Base-by-base conservation (phyloP, 345 rosid species). In the Sonneratia alba region DNA sequence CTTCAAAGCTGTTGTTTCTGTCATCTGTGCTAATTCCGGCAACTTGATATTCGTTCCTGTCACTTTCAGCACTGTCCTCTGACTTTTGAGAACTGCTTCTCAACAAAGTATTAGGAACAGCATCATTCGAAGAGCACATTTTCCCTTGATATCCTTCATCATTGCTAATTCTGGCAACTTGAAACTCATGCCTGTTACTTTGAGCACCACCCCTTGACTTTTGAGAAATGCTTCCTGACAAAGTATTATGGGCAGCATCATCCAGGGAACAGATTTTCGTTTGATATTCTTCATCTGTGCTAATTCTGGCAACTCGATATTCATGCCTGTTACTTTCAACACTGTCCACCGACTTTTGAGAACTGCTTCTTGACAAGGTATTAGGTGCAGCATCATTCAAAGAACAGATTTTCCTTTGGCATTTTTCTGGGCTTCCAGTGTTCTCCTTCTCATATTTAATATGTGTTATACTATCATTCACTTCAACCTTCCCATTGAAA, bases 171-270 rank as follows among this genome's bases (percentile, higher is more conserved):
- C 59, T 1, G 21, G 15, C 34, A 34, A 0, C 49, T 0, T 74
- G 81, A 24, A 68, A 79, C 68, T 80, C 79, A 74, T 67, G 76
- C 53, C 81, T 90, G 73, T 78, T 76, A 77, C 34, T 57, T 74
- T 75, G 73, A 63, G 73, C 71, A 69, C 71, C 70, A 21, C 69
- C 76, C 49, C 47, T 66, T 71, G 80, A 84, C 74, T 70, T 72
- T 64, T 71, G 78, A 38, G 90, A 80, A 72, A 32, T 81, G 79
- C 70, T 77, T 57, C 64, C 81, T n/a, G 87, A 75, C 76, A 81
- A 75, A 2, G 61, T 71, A 62, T 73, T 77, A 49, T 18, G 64
- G 61, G 42, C 45, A 72, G 68, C 77, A 70, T 71, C 70, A 71
- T 83, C 79, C 71, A 81, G 51, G 47, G 74, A 66, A 57, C 75